Conservation (phyloP, 768 basidiomycete species). For the Suillus clintonianus region DNA sequence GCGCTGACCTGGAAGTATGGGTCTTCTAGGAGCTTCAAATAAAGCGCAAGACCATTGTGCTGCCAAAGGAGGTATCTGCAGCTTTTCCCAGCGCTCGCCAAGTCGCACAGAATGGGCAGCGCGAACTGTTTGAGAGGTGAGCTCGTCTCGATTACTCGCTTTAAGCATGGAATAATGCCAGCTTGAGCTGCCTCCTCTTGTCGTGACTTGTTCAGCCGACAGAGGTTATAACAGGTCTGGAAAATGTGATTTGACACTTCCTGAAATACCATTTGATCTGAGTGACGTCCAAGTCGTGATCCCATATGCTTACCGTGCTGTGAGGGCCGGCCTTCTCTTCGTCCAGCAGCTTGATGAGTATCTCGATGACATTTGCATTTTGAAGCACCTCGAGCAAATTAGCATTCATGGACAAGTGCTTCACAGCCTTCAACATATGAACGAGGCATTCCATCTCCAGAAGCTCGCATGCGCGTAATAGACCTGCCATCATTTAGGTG, state of each 20-base stretch:
- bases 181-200: slow-evolving; percentile 98
- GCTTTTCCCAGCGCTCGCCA: slow-evolving; percentile 92
- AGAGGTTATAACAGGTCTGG: slow-evolving; percentile 96
- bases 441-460: slow-evolving; percentile 89
- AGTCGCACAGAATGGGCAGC: slow-evolving; percentile 93
- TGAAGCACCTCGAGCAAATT: slow-evolving; percentile 90
- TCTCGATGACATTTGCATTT: slow-evolving; percentile 93
- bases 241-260: slow-evolving; percentile 98
- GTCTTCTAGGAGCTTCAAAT: slow-evolving; percentile 75
- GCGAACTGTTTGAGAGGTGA: slow-evolving; percentile 98
- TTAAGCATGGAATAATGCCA: slow-evolving; percentile 90
- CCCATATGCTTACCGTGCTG: slow-evolving; percentile 63
- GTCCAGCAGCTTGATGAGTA: slow-evolving; percentile 82
- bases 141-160: slow-evolving; percentile 82
- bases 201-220: slow-evolving; percentile 88
- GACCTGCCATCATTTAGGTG: slow-evolving; percentile 47
- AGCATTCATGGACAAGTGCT: slow-evolving; percentile 94
- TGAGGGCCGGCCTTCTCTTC: slow-evolving; percentile 78
- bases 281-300: neutral
- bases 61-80: slow-evolving; percentile 91
- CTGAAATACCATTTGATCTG: slow-evolving; percentile 40
- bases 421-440: slow-evolving; percentile 90
- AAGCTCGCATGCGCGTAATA: slow-evolving; percentile 84
- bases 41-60: slow-evolving; percentile 84
- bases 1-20: slow-evolving; percentile 93